These are phyloP conservation scores for Fulvia fulva DNA, from an alignment of 2,329 filamentous ascomycete genomes.

Conservation along the genomic window DNA sequence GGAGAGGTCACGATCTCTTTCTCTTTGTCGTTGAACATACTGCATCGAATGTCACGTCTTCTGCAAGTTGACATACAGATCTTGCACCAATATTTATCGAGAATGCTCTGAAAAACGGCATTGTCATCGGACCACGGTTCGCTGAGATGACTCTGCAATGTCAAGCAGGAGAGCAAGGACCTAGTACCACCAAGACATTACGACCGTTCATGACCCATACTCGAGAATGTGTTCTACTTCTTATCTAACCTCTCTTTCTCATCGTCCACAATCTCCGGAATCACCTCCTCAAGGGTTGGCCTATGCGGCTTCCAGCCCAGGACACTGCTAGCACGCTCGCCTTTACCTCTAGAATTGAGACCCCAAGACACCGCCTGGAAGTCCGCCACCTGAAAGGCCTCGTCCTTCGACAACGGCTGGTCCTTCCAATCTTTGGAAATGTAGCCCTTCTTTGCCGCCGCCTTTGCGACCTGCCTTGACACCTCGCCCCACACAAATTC, in stretches of 20 bases:
- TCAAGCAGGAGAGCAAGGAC: too few species aligned
- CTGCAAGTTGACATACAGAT: too few species aligned
- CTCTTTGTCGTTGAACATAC: too few species aligned
- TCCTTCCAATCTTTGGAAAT: conserved; percentile 48
- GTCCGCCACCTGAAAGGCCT: conserved; percentile 45
- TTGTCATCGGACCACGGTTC: too few species aligned
- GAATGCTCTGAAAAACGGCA: too few species aligned
- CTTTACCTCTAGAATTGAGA: conserved; percentile 56
- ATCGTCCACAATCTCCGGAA: conserved; percentile 29
- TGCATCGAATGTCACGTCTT: too few species aligned
- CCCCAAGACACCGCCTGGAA: conserved; percentile 57
- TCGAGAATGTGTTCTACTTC: not conserved
- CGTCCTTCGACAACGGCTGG: conserved; percentile 49
- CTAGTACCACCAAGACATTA: too few species aligned
- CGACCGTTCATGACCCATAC: too few species aligned
- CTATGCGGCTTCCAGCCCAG: conserved; percentile 57
- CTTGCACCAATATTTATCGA: too few species aligned
- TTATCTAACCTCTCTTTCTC: conserved; percentile 27
- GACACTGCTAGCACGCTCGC: conserved; percentile 53
- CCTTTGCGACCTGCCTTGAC: conserved; percentile 14
- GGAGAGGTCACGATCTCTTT: too few species aligned
- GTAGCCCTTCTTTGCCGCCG: conserved; percentile 43
- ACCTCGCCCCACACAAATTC: conserved; percentile 54
- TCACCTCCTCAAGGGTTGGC: conserved; percentile 24
- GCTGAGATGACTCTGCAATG: too few species aligned